Evolutionary conservation across 2,329 filamentous ascomycete genomes (phyloP).

Genomic region (Penicillium brevicompactum): DNA sequence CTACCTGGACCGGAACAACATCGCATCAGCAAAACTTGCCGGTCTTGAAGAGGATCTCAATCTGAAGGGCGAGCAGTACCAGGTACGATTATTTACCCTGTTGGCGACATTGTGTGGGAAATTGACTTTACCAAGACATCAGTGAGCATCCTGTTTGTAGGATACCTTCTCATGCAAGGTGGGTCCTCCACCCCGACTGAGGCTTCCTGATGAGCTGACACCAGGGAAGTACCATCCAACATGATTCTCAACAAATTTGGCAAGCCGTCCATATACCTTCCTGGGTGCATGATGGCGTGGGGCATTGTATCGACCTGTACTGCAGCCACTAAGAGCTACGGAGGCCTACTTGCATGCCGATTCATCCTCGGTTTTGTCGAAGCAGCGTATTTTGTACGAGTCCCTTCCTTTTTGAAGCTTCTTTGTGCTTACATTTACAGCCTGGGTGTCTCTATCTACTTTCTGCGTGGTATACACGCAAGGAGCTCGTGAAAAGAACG

Average conservation of each 20-base stretch:
- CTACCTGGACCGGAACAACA: conserved; percentile 26
- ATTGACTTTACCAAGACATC: conserved; percentile 33
- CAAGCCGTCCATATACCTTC: conserved; percentile 55
- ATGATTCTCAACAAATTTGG: conserved; percentile 54
- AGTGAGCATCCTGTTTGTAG: conserved; percentile 55
- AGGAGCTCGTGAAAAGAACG: conserved; percentile 58
- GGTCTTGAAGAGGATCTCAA: conserved; percentile 53
- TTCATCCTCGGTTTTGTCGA: conserved; percentile 48
- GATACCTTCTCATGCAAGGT: conserved; percentile 66
- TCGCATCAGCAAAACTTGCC: conserved; percentile 41
- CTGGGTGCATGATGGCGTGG: conserved; percentile 60
- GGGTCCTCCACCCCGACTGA: background rate
- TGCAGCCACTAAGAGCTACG: conserved; percentile 50
- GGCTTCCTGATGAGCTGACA: background rate
- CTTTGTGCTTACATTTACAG: background rate
- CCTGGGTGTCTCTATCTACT: background rate
- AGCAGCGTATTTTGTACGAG: conserved; percentile 47
- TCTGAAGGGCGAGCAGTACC: conserved; percentile 45
- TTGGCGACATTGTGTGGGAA: background rate
- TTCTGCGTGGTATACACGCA: conserved; percentile 67
- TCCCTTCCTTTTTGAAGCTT: conserved; percentile 34
- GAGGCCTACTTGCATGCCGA: conserved; percentile 47
- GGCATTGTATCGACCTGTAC: conserved; percentile 59
- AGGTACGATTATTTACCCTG: background rate
- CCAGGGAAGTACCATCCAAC: conserved; percentile 47